Conservation (phyloP, 2,329 filamentous ascomycete genomes). For the Simplicillium sp. region DNA sequence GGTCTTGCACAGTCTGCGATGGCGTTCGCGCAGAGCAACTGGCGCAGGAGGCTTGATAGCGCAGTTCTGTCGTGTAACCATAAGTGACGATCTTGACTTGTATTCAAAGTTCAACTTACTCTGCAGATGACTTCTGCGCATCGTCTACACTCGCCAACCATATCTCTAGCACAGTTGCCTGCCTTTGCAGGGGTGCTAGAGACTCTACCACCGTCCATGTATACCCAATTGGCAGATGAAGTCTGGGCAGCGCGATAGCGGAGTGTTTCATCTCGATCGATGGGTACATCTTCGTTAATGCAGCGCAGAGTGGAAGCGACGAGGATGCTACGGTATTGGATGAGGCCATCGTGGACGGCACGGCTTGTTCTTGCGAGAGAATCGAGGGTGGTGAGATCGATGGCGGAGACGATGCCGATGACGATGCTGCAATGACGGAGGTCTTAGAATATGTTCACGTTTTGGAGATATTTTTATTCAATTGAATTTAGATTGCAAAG, state of each 20-base stretch:
- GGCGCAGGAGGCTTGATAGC: conserved; percentile 71
- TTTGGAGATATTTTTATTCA: neutral
- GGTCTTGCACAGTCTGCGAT: conserved; percentile 69
- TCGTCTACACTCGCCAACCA: conserved; percentile 74
- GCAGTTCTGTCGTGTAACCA: conserved; percentile 59
- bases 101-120: conserved; percentile 38
- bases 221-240: conserved; percentile 40
- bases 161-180: conserved; percentile 73
- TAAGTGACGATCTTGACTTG: neutral
- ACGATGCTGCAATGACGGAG: conserved; percentile 52
- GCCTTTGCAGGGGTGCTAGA: conserved; percentile 52
- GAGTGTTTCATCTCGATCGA: conserved; percentile 46
- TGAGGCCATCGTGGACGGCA: conserved; percentile 64
- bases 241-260: conserved; percentile 46
- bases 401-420: conserved; percentile 60
- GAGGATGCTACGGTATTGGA: conserved; percentile 69
- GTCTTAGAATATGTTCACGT: neutral
- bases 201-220: conserved; percentile 45
- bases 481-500: neutral
- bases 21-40: conserved; percentile 58
- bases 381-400: conserved; percentile 84
- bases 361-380: conserved; percentile 75
- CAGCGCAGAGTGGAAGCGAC: conserved; percentile 71
- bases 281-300: conserved; percentile 54
- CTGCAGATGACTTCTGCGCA: conserved; percentile 74